Percentiles rank a stretch among this genome's conserved stretches.
Conservation (phyloP, 2,329 filamentous ascomycete genomes). For the Aureobasidium sp. region DNA sequence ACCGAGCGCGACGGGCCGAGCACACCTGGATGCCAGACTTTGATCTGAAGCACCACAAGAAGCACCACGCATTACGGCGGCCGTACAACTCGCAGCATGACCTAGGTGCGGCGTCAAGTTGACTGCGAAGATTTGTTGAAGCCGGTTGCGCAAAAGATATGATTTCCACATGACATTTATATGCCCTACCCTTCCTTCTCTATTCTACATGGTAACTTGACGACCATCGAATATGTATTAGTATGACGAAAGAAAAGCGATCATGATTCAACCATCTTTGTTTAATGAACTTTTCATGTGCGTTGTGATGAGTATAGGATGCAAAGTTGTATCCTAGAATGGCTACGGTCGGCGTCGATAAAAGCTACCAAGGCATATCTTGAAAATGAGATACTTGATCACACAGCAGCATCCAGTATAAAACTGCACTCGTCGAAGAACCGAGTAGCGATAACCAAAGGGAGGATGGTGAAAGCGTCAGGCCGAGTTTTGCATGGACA, state of each 20-base stretch:
- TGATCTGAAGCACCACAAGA: background rate
- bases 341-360: background rate
- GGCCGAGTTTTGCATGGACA: background rate
- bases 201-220: conserved; percentile 7
- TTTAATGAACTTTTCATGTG: background rate
- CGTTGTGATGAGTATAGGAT: background rate
- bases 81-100: conserved; percentile 12
- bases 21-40: background rate
- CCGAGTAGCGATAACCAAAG: background rate
- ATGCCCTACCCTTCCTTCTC: conserved; percentile 9
- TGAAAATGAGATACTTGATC: background rate
- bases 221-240: conserved; percentile 15
- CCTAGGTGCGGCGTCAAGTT: conserved; percentile 13
- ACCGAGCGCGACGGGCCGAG: background rate
- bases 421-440: background rate
- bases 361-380: background rate
- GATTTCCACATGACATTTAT: conserved; percentile 16
- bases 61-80: conserved; percentile 5
- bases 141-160: conserved; percentile 15
- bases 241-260: conserved; percentile 16
- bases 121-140: conserved; percentile 14
- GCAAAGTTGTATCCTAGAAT: background rate
- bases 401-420: background rate
- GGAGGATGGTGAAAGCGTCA: background rate
- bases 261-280: conserved; percentile 4